Evolutionary conservation across 2,329 filamentous ascomycete species (phyloP).

Genomic region (Phaeoacremonium minimum): DNA sequence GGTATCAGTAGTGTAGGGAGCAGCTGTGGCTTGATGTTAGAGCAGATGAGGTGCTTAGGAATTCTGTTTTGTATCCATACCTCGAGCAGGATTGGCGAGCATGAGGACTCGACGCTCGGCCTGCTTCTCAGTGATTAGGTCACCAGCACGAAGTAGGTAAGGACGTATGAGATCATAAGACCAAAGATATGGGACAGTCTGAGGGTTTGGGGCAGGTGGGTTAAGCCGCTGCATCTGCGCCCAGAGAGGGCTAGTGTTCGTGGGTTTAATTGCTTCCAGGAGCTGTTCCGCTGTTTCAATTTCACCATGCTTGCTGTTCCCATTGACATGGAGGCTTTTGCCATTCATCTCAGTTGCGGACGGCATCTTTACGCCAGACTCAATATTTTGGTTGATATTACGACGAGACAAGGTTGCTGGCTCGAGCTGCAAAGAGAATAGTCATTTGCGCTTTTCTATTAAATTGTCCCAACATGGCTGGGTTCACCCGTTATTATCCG

Average conservation of each 20-base stretch:
- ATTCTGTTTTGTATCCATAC: constrained; percentile 20
- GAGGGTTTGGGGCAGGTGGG: constrained; percentile 38
- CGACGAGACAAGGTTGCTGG: no score
- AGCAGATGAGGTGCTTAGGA: background rate
- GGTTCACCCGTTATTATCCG: no score
- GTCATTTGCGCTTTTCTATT: no score
- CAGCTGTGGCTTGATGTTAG: constrained; percentile 22
- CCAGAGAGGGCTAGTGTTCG: constrained; percentile 35
- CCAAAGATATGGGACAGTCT: constrained; percentile 26
- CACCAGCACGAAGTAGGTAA: constrained; percentile 16
- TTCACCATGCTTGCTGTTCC: no score
- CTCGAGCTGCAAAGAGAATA: no score
- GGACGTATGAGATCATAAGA: constrained; percentile 24
- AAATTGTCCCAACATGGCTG: no score
- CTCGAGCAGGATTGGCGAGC: constrained; percentile 31
- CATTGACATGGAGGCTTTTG: no score
- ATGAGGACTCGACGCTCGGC: constrained; percentile 36
- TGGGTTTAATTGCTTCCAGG: no score
- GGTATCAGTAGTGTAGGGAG: constrained; percentile 50
- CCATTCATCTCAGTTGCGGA: no score
- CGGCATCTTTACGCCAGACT: no score
- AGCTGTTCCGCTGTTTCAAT: no score
- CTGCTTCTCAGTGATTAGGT: constrained; percentile 29
- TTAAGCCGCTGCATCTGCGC: constrained; percentile 36
- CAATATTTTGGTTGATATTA: no score